A percentile compares a stretch with the other conserved stretches of the same genome.
phyloP scores from a whole-genome alignment of 257 asterid species.

The Jacaranda copaia region DNA sequence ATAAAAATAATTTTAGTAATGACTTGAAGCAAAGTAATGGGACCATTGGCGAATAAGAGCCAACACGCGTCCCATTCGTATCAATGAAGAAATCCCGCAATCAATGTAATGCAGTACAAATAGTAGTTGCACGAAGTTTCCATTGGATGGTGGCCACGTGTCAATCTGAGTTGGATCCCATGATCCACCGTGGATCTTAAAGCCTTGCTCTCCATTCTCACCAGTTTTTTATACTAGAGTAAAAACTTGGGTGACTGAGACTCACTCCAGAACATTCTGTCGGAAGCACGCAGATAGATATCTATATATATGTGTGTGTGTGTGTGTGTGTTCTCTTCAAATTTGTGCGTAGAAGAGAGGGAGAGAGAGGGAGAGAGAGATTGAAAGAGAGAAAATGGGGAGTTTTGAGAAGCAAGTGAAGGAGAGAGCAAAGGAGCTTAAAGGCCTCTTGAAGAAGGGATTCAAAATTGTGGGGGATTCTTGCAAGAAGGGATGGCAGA shows the following conservation, averaged over 20 bases:
- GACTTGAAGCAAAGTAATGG: not conserved
- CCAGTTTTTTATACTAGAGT: not conserved
- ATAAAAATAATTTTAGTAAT: not conserved
- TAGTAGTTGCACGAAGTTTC: not conserved
- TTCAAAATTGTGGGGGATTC: constrained; percentile 52
- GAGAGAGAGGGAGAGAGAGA: constrained; percentile 13
- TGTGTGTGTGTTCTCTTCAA: no score
- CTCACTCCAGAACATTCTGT: no score
- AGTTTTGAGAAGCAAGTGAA: constrained; percentile 63
- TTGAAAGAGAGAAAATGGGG: constrained; percentile 55
- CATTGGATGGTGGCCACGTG: constrained; percentile 42
- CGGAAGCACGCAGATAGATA: no score
- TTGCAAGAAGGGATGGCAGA: constrained; percentile 77
- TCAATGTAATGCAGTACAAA: constrained; percentile 32
- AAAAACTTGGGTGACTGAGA: no score
- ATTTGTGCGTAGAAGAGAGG: constrained; percentile 19
- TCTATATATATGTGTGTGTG: no score
- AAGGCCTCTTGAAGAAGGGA: constrained; percentile 56
- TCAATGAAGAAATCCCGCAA: constrained; percentile 17
- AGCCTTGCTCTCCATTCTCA: not conserved
- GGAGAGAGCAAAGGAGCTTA: constrained; percentile 50
- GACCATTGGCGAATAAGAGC: not conserved
- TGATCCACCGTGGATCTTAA: constrained; percentile 19
- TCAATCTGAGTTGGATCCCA: constrained; percentile 47
- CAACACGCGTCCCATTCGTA: constrained; percentile 21